A percentile compares a stretch with the other conserved stretches of the same genome.
Evolutionary conservation across 495 filamentous ascomycete genomes (phyloP).

Genomic region (Bathelium albidoporum): DNA sequence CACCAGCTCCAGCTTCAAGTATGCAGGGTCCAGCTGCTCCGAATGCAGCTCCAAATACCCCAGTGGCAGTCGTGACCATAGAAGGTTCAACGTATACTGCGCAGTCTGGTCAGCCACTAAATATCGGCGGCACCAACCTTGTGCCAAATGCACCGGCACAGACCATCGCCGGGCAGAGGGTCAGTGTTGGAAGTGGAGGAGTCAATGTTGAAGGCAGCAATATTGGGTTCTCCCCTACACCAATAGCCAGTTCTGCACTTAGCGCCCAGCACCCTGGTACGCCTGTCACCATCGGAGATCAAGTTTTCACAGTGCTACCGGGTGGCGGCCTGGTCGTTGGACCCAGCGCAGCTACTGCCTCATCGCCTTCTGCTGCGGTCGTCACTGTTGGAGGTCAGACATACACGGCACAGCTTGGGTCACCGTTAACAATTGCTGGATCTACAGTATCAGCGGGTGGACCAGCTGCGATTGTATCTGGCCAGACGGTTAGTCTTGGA

Average conservation of each 20-base stretch:
- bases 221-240: neutral
- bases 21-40: neutral
- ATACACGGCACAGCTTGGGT: neutral
- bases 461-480: neutral
- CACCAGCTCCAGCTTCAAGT: neutral
- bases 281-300: neutral
- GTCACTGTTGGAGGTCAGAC: neutral
- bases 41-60: neutral
- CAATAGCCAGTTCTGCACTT: neutral
- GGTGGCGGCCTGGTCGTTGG: neutral
- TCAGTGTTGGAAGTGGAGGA: neutral
- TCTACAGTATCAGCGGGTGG: neutral
- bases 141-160: neutral
- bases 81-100: neutral
- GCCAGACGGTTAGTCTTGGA: neutral
- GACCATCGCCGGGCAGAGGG: neutral
- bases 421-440: neutral
- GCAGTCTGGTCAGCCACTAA: neutral
- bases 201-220: neutral
- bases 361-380: neutral
- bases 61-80: neutral
- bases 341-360: neutral
- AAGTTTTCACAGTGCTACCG: neutral
- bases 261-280: neutral
- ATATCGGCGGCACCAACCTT: neutral